Percentiles rank a stretch among this genome's conserved stretches.
Conservation (phyloP, 805 yeast genomes). For the Metschnikowia lunata region DNA sequence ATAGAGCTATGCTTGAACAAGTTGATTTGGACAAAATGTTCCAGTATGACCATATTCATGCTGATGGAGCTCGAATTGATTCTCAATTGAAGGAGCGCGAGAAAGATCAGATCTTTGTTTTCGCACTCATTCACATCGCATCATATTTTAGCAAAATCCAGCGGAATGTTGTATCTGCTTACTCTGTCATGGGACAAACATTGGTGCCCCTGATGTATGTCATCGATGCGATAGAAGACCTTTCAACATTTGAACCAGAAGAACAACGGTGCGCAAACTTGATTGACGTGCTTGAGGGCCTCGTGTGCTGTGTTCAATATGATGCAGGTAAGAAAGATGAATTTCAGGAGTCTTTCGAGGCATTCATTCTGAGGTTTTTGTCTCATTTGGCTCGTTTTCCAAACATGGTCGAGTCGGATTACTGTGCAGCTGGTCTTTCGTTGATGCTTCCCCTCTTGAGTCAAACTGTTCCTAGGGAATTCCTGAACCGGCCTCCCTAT, state of each 20-base stretch:
- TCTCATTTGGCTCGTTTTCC: conserved; percentile 28
- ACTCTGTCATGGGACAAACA: too few relatives aligned
- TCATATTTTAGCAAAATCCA: conserved; percentile 6
- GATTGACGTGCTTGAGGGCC: conserved; percentile 5
- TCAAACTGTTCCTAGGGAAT: conserved; percentile 26
- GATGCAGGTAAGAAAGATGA: background rate
- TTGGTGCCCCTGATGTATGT: too few relatives aligned
- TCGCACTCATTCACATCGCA: conserved; percentile 18
- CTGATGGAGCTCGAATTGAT: background rate
- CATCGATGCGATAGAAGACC: too few relatives aligned
- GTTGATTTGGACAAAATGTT: conserved; percentile 5
- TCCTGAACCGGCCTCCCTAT: background rate
- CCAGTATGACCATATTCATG: conserved; percentile 6
- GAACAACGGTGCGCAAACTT: conserved; percentile 4
- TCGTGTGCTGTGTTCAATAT: conserved; percentile 5
- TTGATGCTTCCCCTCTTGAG: conserved; percentile 54
- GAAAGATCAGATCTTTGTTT: conserved; percentile 3
- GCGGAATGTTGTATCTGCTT: background rate
- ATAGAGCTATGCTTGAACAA: background rate
- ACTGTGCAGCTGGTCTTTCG: conserved; percentile 57
- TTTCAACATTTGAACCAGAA: too few relatives aligned
- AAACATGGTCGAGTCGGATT: conserved; percentile 37
- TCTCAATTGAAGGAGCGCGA: background rate
- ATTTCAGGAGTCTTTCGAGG: background rate
- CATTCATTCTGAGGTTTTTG: conserved; percentile 11